A percentile compares a stretch with the other conserved stretches of the same genome.
Conservation (phyloP, 225 moss, liverwort and hornwort species). For the Bryum argenteum region DNA sequence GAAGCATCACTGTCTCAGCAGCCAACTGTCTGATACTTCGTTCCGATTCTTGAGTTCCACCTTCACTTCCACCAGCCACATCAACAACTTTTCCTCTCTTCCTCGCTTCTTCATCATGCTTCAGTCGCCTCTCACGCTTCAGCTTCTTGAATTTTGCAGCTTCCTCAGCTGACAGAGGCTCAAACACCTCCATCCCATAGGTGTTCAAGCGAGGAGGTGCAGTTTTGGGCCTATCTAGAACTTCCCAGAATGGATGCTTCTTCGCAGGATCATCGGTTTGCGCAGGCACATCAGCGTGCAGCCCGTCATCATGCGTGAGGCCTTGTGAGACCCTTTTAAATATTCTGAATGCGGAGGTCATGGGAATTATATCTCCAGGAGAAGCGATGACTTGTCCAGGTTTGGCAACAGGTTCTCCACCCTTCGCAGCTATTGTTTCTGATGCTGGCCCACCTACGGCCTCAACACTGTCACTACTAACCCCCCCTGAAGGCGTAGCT, state of each 20-base stretch:
- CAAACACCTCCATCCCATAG: slow-evolving; percentile 55
- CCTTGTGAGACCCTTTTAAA: slow-evolving; percentile 42
- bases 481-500: slow-evolving; percentile 5
- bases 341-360: slow-evolving; percentile 33
- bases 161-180: slow-evolving; percentile 45
- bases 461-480: slow-evolving; percentile 14
- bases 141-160: slow-evolving; percentile 36
- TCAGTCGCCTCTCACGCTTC: slow-evolving; percentile 52
- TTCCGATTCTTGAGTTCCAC: slow-evolving; percentile 57
- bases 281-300: slow-evolving; percentile 47
- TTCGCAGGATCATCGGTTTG: slow-evolving; percentile 53
- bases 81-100: slow-evolving; percentile 43
- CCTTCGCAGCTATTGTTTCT: slow-evolving; percentile 25
- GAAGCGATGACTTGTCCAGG: slow-evolving; percentile 31
- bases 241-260: slow-evolving; percentile 56
- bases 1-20: slow-evolving; percentile 47
- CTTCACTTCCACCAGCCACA: slow-evolving; percentile 60
- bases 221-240: slow-evolving; percentile 52
- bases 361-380: slow-evolving; percentile 47
- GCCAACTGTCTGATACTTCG: slow-evolving; percentile 53
- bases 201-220: slow-evolving; percentile 62
- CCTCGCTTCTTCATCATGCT: slow-evolving; percentile 28
- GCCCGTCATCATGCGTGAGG: slow-evolving; percentile 40
- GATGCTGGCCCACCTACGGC: slow-evolving; percentile 13
- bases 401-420: slow-evolving; percentile 29